Evolutionary conservation across 805 yeast genomes (phyloP).

Genomic region (Monosporozyma aerobia): DNA sequence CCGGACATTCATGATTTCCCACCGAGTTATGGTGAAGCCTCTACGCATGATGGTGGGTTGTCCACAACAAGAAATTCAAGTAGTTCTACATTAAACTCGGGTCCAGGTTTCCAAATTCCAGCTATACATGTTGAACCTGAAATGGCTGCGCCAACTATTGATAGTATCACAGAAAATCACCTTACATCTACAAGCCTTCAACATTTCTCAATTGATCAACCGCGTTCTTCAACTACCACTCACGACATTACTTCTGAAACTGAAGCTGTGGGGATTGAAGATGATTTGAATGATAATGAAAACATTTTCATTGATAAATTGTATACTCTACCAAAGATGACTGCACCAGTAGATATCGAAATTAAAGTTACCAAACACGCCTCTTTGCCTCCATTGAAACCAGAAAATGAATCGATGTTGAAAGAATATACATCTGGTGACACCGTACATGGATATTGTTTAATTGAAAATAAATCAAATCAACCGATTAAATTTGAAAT

Average conservation of each 20-base stretch:
- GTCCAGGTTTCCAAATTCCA: background rate
- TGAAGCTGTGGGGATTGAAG: slow-evolving; percentile 4
- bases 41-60: background rate
- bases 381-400: slow-evolving; percentile 12
- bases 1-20: slow-evolving; percentile 15
- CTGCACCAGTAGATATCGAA: slow-evolving; percentile 16
- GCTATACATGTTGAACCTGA: background rate
- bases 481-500: slow-evolving; percentile 44
- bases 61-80: background rate
- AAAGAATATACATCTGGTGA: slow-evolving; percentile 50
- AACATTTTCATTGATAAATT: slow-evolving; percentile 17
- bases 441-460: slow-evolving; percentile 41
- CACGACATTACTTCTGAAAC: background rate
- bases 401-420: slow-evolving; percentile 27
- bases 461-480: slow-evolving; percentile 34
- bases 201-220: background rate
- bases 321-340: slow-evolving; percentile 15
- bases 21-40: slow-evolving; percentile 10
- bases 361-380: slow-evolving; percentile 16
- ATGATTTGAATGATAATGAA: slow-evolving; percentile 9
- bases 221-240: background rate
- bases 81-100: background rate
- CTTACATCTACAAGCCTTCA: background rate
- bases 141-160: background rate
- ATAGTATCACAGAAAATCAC: background rate